Base-by-base conservation (phyloP, 306 rosid species). In the Lathyrus sativus region DNA sequence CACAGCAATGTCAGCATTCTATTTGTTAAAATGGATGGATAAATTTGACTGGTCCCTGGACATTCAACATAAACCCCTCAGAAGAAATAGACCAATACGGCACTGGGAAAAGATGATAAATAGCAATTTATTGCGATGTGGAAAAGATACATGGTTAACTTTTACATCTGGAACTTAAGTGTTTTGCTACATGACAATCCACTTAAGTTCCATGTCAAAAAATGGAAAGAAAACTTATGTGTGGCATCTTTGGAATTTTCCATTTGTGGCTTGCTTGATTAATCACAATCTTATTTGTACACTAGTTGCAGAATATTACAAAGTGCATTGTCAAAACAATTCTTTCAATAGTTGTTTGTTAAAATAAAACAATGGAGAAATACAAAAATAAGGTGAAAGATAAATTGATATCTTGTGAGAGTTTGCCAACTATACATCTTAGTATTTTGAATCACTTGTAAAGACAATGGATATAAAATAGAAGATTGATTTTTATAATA, bases 351-450 rank as follows among this genome's bases (percentile, higher is more conserved):
- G 17, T 41, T 15, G 17, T n/a, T 68, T 48, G 55, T 38, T 68
- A 50, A 48, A 59, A 33, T 67, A n/a, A 50, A 62, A 43, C 35
- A 12, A 45, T 9, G 13, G 59, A 53, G 54, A 39, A 31, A n/a
- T n/a, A n/a, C n/a, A n/a, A n/a, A n/a, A n/a, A n/a, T n/a, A n/a
- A n/a, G n/a, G n/a, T n/a, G n/a, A 29, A 49, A 39, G 54, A 42
- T 35, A 46, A 22, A n/a, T 67, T 62, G 5, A n/a, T 41, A 11
- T 39, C 33, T 17, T 38, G 50, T 26, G 14, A 18, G 71, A 58
- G 37, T 67, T 22, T 42, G 61, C 43, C 67, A 18, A 62, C 66
- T n/a, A 62, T n/a, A 46, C 72, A 49, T 37, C 19, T 26, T 44
- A 33, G 26, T 43, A 17, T 74, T 55, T 24, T 54, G 37, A 2